Evolutionary conservation across 208 protist genomes (phyloP).

Genomic region (Acanthamoeba triangularis): DNA sequence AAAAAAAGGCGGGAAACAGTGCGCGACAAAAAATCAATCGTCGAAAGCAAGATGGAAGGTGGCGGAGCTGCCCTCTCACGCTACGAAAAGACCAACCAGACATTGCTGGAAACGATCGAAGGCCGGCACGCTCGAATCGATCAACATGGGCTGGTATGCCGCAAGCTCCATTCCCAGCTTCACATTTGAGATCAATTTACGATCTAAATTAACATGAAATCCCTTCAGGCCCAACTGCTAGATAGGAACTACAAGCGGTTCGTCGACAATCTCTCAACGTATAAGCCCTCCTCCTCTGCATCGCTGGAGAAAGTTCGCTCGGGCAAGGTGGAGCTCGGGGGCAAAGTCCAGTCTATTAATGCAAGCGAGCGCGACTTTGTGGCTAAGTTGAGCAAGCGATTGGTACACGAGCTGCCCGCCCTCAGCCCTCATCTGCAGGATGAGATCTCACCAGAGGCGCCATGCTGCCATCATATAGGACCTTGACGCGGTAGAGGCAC

Average conservation of each 20-base stretch:
- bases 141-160: neutral
- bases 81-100: conserved; percentile 10
- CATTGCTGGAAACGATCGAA: neutral
- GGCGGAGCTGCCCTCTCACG: neutral
- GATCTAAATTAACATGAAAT: neutral
- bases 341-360: neutral
- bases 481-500: conserved; percentile 12
- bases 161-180: neutral
- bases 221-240: neutral
- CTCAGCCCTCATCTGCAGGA: neutral
- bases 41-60: neutral
- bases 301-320: neutral
- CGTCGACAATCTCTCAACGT: neutral
- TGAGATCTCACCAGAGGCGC: neutral
- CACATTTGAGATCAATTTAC: too few species aligned
- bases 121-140: neutral
- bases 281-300: neutral
- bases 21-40: too few species aligned
- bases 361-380: conserved; percentile 6
- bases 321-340: conserved; percentile 21
- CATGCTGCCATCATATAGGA: neutral
- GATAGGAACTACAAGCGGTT: conserved; percentile 9
- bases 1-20: too few species aligned
- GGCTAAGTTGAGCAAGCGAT: neutral
- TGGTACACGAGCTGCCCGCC: neutral